Evolutionary conservation across 768 basidiomycete species (phyloP), one percentile per base, ranked within the genome.

Genomic region (Pleurotus citrinopileatus): DNA sequence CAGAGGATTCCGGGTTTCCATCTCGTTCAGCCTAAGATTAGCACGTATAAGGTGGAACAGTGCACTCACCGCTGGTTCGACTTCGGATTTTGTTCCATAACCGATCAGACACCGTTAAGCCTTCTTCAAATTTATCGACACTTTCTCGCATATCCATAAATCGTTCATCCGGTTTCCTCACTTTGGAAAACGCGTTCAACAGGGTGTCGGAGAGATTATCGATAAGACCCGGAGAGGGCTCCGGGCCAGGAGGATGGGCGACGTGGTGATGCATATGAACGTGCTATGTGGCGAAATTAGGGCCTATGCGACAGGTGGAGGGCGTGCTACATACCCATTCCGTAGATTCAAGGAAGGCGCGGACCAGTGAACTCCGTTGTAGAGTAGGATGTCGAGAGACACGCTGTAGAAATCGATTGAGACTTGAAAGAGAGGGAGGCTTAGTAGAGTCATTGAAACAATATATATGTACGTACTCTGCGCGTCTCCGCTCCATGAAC

Each of bases 201-300:
- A 98, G 84, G 6, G 93, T 94, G 70, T 99, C 97, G 28, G 94
- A 96, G 54, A 99, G 77, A 59, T 92, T 94, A 74, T 99, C 97
- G 53, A 99, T 86, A 37, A 99, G 75, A 29, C 92, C 87, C 1
- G 82, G 81, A 0, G 81, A 76, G 19, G 85, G 80, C 63, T 93
- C 92, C n/a, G 87, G 86, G 19, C 83, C 84, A 17, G 94, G 91
- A 3, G 95, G 93, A 63, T 97, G 91, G 4, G 95, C 93, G 51
- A 91, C 77, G 63, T 97, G 94, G 64, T 95, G 91, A 67, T 98
- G 95, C 92, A 97, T 98, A 64, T 89, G 86, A 22, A 98, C 95
- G 63, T 92, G 90, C 96, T 98, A 60, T 37, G 45, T 45, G 59
- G 38, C 44, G 29, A 56, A 57, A 9, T 32, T 36, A 47, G 17